Percentiles rank a stretch among this genome's conserved stretches.
These are phyloP conservation scores for Rhynchospora tenuis DNA, from an alignment of 176 grass and related monocot genomes.

Conservation along the genomic window DNA sequence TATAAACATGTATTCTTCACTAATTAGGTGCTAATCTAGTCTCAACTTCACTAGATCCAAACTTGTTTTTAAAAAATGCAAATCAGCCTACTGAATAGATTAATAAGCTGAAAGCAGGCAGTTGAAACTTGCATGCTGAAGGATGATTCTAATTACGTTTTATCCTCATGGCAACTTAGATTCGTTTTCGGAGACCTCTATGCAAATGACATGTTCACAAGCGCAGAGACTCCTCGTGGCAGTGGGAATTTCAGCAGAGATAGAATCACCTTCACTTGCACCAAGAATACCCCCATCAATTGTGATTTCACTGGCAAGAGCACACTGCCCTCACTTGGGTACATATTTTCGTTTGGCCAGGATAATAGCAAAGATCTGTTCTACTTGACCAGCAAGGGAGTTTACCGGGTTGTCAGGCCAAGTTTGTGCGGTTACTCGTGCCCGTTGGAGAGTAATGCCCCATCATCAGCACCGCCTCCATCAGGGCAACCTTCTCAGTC, in stretches of 20 bases:
- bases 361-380: slow-evolving; percentile 62
- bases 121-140: background rate
- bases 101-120: background rate
- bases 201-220: slow-evolving; percentile 48
- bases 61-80: background rate
- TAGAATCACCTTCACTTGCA: slow-evolving; percentile 45
- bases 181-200: slow-evolving; percentile 79
- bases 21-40: background rate
- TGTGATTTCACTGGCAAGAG: slow-evolving; percentile 51
- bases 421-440: slow-evolving; percentile 51
- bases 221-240: slow-evolving; percentile 37
- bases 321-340: slow-evolving; percentile 52
- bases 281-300: slow-evolving; percentile 53
- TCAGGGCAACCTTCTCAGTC: background rate
- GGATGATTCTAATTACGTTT: background rate
- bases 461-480: slow-evolving; percentile 2
- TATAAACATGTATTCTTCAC: background rate
- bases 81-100: background rate
- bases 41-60: background rate
- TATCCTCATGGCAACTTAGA: slow-evolving; percentile 22
- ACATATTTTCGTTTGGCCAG: slow-evolving; percentile 70
- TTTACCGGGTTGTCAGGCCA: slow-evolving; percentile 65
- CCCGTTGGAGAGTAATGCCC: slow-evolving; percentile 48
- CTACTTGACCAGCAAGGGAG: slow-evolving; percentile 62
- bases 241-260: slow-evolving; percentile 52